Evolutionary conservation across 2,329 filamentous ascomycete genomes (phyloP).

Genomic region (Furcasterigmium furcatum): DNA sequence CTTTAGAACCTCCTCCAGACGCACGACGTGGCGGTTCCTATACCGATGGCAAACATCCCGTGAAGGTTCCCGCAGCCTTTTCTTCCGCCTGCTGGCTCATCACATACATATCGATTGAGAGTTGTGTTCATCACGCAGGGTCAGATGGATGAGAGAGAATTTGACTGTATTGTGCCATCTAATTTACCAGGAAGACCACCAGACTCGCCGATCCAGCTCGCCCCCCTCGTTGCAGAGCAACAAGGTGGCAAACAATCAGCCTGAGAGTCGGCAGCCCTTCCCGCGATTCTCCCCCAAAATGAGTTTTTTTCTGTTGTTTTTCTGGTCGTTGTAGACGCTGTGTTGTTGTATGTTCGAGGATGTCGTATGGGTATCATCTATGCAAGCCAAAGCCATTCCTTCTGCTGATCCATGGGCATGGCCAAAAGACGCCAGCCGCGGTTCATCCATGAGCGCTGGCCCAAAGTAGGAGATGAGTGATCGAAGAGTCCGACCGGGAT

Average conservation of each 20-base stretch:
- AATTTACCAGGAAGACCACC: background rate
- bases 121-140: no score
- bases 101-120: no score
- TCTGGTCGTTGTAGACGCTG: slow-evolving; percentile 8
- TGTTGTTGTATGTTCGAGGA: slow-evolving; percentile 10
- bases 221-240: background rate
- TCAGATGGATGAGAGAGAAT: background rate
- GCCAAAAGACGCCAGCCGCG: background rate
- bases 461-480: background rate
- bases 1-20: slow-evolving; percentile 1
- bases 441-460: background rate
- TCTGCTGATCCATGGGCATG: background rate
- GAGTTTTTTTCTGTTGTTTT: slow-evolving; percentile 13
- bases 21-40: slow-evolving; percentile 2
- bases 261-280: slow-evolving; percentile 8
- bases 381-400: slow-evolving; percentile 2
- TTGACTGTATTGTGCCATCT: background rate
- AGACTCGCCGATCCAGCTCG: background rate
- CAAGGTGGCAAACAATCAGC: slow-evolving; percentile 1
- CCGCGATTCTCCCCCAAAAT: slow-evolving; percentile 11
- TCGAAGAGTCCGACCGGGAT: background rate
- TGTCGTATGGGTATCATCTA: slow-evolving; percentile 3
- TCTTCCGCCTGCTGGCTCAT: no score
- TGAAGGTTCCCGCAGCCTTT: no score
- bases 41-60: slow-evolving; percentile 1